These are phyloP conservation scores for Cladosporium sp. DNA, from an alignment of 2,329 filamentous ascomycete species.

Conservation along the genomic window DNA sequence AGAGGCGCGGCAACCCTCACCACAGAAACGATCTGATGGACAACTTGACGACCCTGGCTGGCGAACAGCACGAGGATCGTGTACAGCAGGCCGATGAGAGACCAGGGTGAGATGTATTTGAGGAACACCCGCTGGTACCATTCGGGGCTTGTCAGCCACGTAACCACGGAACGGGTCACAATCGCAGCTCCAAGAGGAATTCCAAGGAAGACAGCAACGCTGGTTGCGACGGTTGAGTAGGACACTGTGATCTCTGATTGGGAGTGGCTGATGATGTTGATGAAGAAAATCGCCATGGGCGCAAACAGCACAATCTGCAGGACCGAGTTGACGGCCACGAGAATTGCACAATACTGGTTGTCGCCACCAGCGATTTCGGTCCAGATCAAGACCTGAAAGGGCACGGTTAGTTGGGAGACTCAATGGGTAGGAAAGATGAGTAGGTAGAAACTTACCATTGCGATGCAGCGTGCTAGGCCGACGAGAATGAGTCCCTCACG, in stretches of 20 bases:
- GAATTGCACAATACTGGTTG: slow-evolving; percentile 71
- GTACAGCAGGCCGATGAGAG: slow-evolving; percentile 78
- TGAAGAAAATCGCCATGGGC: slow-evolving; percentile 51
- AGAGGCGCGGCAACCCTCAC: slow-evolving; percentile 77
- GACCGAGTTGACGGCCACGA: slow-evolving; percentile 50
- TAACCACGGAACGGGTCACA: slow-evolving; percentile 66
- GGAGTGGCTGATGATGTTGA: slow-evolving; percentile 60
- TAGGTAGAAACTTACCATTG: slow-evolving; percentile 60
- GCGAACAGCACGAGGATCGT: slow-evolving; percentile 85
- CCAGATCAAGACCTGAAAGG: slow-evolving; percentile 61
- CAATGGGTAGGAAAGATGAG: background rate
- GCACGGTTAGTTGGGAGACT: slow-evolving; percentile 29
- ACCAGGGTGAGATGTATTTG: slow-evolving; percentile 68
- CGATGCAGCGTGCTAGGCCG: slow-evolving; percentile 79
- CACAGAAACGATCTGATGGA: slow-evolving; percentile 80
- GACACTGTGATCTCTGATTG: slow-evolving; percentile 19
- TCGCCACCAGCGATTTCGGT: slow-evolving; percentile 74
- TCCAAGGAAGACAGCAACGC: slow-evolving; percentile 77
- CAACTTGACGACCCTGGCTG: slow-evolving; percentile 74
- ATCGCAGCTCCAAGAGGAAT: slow-evolving; percentile 79
- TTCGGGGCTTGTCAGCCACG: slow-evolving; percentile 52
- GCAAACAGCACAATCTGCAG: slow-evolving; percentile 52
- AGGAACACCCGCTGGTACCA: slow-evolving; percentile 72
- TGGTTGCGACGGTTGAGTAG: slow-evolving; percentile 62
- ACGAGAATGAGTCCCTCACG: slow-evolving; percentile 72